phyloP scores from a whole-genome alignment of 805 yeast species.

The Saturnispora saitoi region DNA sequence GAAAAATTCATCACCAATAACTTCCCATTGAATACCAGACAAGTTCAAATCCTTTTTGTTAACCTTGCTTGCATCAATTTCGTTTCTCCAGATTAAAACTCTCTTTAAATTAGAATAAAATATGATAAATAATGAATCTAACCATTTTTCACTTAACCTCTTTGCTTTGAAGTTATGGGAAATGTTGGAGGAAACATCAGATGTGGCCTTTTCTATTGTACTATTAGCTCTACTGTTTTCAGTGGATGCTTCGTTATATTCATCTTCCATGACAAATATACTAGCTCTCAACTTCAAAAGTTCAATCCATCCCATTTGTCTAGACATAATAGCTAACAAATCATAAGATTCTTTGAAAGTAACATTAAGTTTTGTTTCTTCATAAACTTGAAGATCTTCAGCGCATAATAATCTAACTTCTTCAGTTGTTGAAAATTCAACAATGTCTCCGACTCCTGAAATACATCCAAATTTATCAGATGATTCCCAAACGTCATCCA shows the following conservation, averaged over 20 bases:
- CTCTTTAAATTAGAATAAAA: slow-evolving; percentile 67
- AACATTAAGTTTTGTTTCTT: slow-evolving; percentile 42
- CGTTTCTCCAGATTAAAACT: slow-evolving; percentile 52
- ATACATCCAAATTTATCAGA: slow-evolving; percentile 26
- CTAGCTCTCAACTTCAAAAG: slow-evolving; percentile 55
- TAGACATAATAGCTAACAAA: slow-evolving; percentile 57
- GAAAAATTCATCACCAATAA: slow-evolving; percentile 49
- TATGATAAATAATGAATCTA: slow-evolving; percentile 57
- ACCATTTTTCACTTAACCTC: slow-evolving; percentile 65
- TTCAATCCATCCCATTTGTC: slow-evolving; percentile 76
- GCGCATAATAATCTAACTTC: slow-evolving; percentile 41
- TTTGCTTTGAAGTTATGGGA: slow-evolving; percentile 30
- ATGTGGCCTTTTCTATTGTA: background rate
- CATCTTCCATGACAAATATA: slow-evolving; percentile 77
- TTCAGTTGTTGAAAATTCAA: slow-evolving; percentile 25
- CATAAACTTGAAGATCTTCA: slow-evolving; percentile 38
- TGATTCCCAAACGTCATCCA: slow-evolving; percentile 40
- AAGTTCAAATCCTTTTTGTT: slow-evolving; percentile 30
- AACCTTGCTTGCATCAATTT: slow-evolving; percentile 12
- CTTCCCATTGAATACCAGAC: slow-evolving; percentile 67
- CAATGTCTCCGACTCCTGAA: slow-evolving; percentile 28
- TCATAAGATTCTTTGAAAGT: slow-evolving; percentile 58
- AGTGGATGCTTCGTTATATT: slow-evolving; percentile 32
- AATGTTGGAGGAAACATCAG: slow-evolving; percentile 16
- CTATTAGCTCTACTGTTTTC: slow-evolving; percentile 13